Base-by-base conservation (phyloP, 2,329 filamentous ascomycete species). In the Venturia oleaginea region DNA sequence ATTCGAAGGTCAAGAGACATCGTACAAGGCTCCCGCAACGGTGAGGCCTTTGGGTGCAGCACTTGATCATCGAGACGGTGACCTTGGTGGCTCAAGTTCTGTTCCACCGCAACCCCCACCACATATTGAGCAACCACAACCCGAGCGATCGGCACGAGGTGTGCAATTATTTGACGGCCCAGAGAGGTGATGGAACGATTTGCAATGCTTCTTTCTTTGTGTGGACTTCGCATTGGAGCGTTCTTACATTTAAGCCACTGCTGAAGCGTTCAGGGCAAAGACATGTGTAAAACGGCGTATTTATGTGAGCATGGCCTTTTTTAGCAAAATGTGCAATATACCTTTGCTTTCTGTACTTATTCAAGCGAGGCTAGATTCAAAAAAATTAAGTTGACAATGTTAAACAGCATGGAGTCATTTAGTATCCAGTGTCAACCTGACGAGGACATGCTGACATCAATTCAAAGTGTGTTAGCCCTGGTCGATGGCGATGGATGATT, bases 101-200 rank as follows among this genome's bases (percentile, higher is more conserved):
- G 51, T 57, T 8, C 51, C 51, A 34, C 51, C 30, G 19, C 51
- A 57, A 57, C 51, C 51, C 34, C 51, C 51, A 5, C 51, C 51
- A 8, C 51, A 57, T 34, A 57, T 57, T 57, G 51, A 57, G 51
- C 51, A 57, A 11, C 51, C 51, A 15, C 51, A 57, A 13, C 51
- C 51, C 19, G 51, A 57, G 15, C 30, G 15, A 34, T 19, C 51
- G 30, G 34, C 51, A n/a, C 27, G 51, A 32, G 30, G 51, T 57
- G 51, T 57, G 51, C 51, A 57, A 57, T 57, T 57, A n/a, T 57
- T 57, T 57, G 51, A 57, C 24, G 51, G 51, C 4, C 51, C 51
- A 3, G 46, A 22, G 22, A 32, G 51, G 19, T 57, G 19, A 57
- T 19, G 30, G 10, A 34, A 34, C 19, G 4, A 32, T 27, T 34